Conservation (phyloP, 768 basidiomycete genomes). For the Suillus clintonianus region DNA sequence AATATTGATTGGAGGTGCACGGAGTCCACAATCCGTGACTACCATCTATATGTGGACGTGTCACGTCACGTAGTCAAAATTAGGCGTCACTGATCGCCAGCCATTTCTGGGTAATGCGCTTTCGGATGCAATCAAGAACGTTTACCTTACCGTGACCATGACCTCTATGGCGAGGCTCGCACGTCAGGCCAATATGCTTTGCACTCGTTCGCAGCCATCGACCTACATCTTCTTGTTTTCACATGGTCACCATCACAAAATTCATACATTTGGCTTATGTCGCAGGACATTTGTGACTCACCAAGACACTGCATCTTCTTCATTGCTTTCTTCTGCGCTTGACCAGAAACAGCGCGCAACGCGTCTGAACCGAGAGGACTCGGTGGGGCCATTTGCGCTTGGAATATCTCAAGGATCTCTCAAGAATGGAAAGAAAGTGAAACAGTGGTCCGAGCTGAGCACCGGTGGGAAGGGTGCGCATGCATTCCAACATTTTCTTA, state of each 20-base stretch:
- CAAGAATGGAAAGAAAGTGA: conserved; percentile 53
- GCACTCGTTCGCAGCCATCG: conserved; percentile 5
- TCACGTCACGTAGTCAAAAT: no score
- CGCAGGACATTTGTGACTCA: conserved; percentile 49
- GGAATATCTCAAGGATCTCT: conserved; percentile 62
- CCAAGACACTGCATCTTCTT: conserved; percentile 44
- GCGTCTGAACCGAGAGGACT: conserved; percentile 48
- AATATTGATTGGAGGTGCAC: no score
- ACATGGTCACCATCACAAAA: background rate
- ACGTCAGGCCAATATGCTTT: conserved; percentile 1
- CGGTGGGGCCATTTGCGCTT: conserved; percentile 77
- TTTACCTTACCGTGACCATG: conserved; percentile 6
- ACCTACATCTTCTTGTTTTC: background rate
- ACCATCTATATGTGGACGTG: no score
- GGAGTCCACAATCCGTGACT: no score
- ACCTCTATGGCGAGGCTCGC: conserved; percentile 1
- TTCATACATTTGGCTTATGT: background rate
- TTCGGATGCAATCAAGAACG: background rate
- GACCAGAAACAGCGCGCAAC: conserved; percentile 52
- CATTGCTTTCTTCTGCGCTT: conserved; percentile 63
- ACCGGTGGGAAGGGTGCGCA: conserved; percentile 72
- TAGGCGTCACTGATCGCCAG: background rate
- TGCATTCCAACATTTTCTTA: background rate
- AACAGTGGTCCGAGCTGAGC: conserved; percentile 81
- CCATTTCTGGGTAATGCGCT: background rate